Conservation (phyloP, 371 early-diverging fungal genomes). For the Mucor circinelloides region DNA sequence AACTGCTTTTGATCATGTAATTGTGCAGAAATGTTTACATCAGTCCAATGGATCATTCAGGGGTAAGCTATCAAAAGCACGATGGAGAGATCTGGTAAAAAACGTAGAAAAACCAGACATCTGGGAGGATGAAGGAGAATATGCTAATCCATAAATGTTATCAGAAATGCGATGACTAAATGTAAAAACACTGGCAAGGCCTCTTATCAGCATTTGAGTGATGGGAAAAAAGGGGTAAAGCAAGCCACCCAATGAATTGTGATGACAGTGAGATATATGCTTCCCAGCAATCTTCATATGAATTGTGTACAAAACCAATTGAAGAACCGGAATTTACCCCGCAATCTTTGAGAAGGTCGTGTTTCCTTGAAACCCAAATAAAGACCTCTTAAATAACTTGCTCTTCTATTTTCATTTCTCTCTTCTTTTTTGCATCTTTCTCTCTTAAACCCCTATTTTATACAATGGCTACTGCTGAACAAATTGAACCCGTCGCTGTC, state of each 20-base stretch:
- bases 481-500: conserved; percentile 8
- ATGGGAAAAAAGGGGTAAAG: conserved; percentile 2
- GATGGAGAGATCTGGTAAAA: not conserved
- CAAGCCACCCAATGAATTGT: conserved; percentile 2
- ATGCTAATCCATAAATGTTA: not conserved
- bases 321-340: not conserved
- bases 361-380: conserved; percentile 5
- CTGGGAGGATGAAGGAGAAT: not conserved
- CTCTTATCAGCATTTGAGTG: not conserved
- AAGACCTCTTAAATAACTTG: not conserved
- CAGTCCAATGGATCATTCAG: not conserved
- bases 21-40: not conserved
- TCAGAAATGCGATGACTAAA: not conserved
- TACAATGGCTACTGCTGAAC: conserved; percentile 15
- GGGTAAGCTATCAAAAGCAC: not conserved
- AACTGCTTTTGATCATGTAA: not conserved
- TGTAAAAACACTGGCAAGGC: not conserved
- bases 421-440: conserved; percentile 1
- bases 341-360: not conserved
- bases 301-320: not conserved
- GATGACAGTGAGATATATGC: conserved; percentile 2
- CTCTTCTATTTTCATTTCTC: conserved; percentile 1
- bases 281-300: not conserved
- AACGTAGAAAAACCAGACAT: not conserved
- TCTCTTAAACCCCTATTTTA: not conserved